Evolutionary conservation across 2,329 filamentous ascomycete species (phyloP), one percentile per base, ranked within the genome.

Genomic region (Aspergillus sp.): DNA sequence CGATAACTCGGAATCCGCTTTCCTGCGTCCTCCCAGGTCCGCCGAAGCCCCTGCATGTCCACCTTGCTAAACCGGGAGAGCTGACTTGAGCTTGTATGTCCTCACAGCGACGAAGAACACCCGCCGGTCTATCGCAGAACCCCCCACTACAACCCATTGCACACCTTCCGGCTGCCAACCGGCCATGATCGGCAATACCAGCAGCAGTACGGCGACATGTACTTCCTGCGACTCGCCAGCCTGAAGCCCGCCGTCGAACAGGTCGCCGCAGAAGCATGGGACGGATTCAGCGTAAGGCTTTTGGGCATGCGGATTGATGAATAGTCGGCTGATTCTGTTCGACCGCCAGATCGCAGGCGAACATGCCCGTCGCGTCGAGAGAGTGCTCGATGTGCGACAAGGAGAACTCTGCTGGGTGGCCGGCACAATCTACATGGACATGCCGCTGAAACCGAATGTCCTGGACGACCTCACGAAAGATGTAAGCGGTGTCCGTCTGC

Each of bases 131-230:
- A 74, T 30, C 78, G 80, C 35, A 65, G 59, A 29, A 45, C 67
- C 13, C 78, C 75, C 3, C 49, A 61, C 34, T 96, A 95, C 67
- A 80, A 76, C 35, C 78, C 89, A 1, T 70, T 93, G 16, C 65
- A 77, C 34, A 82, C 79, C 5, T 96, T 86, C 59, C 66, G 67
- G 30, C 74, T 96, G 7, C 73, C 82, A 15, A 80, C 68, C 42
- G 73, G 72, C 15, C 60, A 68, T 26, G 62, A 68, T 22, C 68
- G 71, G 40, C 81, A 86, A 34, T 98, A 96, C 58, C 72, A 88
- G 57, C 91, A 96, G 58, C 91, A 98, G 63, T 98, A 84, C 72
- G 85, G 82, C 41, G 91, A 98, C 61, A 89, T 96, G 76, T 98
- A 98, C 70, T 98, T 95, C 56, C 59, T 95, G 47, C 82, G 91